phyloP scores from a whole-genome alignment of 306 rosid genomes.

The Styphnolobium japonicum region DNA sequence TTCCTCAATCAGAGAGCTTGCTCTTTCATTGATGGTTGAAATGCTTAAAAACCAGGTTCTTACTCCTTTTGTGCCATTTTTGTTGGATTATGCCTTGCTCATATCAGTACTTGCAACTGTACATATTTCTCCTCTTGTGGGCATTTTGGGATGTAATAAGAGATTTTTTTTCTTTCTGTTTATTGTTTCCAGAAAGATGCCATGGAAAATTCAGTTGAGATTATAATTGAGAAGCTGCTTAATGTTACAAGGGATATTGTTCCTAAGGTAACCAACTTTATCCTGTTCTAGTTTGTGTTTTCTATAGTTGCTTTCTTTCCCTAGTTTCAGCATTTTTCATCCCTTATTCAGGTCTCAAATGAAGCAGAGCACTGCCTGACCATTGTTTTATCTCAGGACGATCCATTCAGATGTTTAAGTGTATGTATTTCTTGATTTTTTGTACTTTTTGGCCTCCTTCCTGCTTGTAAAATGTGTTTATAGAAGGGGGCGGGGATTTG shows the following conservation, averaged over 20 bases:
- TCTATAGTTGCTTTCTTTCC: constrained; percentile 4
- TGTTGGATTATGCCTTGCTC: constrained; percentile 6
- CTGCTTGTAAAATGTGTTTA: neutral
- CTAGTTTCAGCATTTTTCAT: constrained; percentile 7
- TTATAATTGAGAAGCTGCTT: constrained; percentile 92
- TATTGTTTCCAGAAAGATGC: constrained; percentile 70
- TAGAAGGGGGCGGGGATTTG: neutral
- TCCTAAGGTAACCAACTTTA: constrained; percentile 61
- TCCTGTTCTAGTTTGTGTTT: constrained; percentile 7
- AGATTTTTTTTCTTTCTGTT: constrained; percentile 12
- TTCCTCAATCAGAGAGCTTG: constrained; percentile 77
- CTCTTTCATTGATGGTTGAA: constrained; percentile 73
- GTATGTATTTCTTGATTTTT: constrained; percentile 46
- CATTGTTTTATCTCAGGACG: constrained; percentile 69
- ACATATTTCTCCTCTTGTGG: neutral
- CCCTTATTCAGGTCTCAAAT: constrained; percentile 69
- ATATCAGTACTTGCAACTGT: neutral
- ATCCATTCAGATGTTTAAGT: constrained; percentile 95
- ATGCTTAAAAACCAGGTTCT: constrained; percentile 93
- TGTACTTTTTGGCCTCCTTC: neutral
- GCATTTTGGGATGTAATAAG: neutral
- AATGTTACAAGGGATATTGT: constrained; percentile 71
- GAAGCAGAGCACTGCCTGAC: constrained; percentile 96
- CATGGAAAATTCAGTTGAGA: constrained; percentile 92
- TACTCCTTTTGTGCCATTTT: constrained; percentile 18